phyloP scores from a whole-genome alignment of 306 rosid species.

The Hippophae tibetana region DNA sequence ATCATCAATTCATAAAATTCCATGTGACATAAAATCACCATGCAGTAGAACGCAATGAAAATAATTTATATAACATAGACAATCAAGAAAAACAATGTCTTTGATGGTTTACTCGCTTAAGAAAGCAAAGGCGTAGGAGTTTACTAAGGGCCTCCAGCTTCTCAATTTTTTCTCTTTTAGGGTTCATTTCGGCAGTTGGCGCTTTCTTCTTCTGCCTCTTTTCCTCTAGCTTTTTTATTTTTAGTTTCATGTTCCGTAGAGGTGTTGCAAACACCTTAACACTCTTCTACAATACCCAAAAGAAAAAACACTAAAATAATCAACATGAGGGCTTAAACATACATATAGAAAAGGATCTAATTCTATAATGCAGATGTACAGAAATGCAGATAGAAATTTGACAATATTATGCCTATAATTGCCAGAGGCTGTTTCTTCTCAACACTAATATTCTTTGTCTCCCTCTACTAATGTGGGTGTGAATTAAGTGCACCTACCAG shows the following conservation, averaged over 20 bases:
- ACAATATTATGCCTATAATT: too few relatives aligned
- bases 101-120: constrained; percentile 46
- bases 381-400: too few relatives aligned
- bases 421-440: too few relatives aligned
- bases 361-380: too few relatives aligned
- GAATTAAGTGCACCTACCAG: too few relatives aligned
- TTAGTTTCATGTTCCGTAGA: constrained; percentile 38
- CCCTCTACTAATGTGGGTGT: too few relatives aligned
- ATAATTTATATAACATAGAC: neutral
- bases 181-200: constrained; percentile 33
- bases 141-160: constrained; percentile 68
- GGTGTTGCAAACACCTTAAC: constrained; percentile 52
- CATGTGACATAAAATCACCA: too few relatives aligned
- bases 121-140: constrained; percentile 65
- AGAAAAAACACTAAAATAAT: constrained; percentile 4
- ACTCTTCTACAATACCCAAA: constrained; percentile 25
- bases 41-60: too few relatives aligned
- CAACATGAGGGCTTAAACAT: constrained; percentile 5
- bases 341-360: too few relatives aligned
- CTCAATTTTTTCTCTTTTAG: constrained; percentile 48
- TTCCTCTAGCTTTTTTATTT: constrained; percentile 24
- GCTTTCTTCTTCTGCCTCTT: constrained; percentile 46
- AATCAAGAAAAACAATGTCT: constrained; percentile 41
- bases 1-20: too few relatives aligned
- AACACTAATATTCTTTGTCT: too few relatives aligned